Evolutionary conservation across 2,329 filamentous ascomycete genomes (phyloP).

Genomic region (Ascochyta pisi): DNA sequence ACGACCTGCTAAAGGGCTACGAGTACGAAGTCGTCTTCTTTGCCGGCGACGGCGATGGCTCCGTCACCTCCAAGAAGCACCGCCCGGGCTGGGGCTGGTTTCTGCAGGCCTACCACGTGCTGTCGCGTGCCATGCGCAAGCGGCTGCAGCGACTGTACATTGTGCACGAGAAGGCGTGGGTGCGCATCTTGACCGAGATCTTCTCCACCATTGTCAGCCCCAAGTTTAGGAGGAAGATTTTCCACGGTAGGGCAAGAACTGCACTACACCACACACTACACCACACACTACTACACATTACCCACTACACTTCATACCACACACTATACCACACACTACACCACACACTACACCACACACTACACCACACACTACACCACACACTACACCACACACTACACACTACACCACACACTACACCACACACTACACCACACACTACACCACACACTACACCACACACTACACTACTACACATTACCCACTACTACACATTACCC

Average conservation of each 20-base stretch:
- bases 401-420: not conserved
- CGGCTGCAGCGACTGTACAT: slow-evolving; percentile 63
- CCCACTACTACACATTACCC: not conserved
- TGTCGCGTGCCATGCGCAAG: slow-evolving; percentile 62
- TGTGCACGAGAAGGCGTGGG: slow-evolving; percentile 65
- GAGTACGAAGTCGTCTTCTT: slow-evolving; percentile 66
- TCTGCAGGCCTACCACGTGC: slow-evolving; percentile 63
- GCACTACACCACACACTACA: no score
- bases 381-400: not conserved
- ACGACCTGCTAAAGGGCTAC: slow-evolving; percentile 60
- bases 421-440: no score
- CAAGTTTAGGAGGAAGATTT: slow-evolving; percentile 64
- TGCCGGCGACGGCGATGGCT: slow-evolving; percentile 59
- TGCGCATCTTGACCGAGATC: slow-evolving; percentile 62
- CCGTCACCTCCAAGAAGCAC: slow-evolving; percentile 55
- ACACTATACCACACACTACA: no score
- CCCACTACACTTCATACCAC: no score
- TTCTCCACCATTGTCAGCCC: slow-evolving; percentile 64
- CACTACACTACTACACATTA: no score
- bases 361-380: not conserved
- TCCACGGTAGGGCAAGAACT: slow-evolving; percentile 54
- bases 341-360: not conserved
- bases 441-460: no score
- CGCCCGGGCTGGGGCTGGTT: slow-evolving; percentile 63
- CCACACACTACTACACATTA: no score